phyloP scores from a whole-genome alignment of 2,329 filamentous ascomycete genomes.

The Chrysoporthe puriensis region DNA sequence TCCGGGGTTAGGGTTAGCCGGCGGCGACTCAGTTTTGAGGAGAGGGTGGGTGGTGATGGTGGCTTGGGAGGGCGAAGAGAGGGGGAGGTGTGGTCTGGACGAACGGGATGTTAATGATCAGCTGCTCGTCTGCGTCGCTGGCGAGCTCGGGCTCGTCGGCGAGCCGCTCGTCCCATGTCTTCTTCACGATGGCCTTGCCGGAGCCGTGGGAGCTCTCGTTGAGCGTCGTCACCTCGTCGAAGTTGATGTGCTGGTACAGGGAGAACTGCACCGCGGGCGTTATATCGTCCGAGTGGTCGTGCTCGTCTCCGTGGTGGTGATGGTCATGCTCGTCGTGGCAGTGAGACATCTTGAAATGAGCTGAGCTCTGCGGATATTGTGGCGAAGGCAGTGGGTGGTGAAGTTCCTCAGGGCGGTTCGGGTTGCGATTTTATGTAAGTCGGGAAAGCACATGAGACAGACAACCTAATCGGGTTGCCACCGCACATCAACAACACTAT shows the following conservation, averaged over 20 bases:
- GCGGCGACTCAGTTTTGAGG: too few relatives aligned
- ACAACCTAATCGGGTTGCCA: background rate
- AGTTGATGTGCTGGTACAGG: conserved; percentile 90
- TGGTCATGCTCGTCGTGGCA: conserved; percentile 46
- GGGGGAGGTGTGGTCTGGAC: conserved; percentile 39
- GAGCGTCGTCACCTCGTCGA: conserved; percentile 79
- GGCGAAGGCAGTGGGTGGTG: background rate
- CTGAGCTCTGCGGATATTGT: background rate
- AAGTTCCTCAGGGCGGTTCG: conserved; percentile 22
- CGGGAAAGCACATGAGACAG: background rate
- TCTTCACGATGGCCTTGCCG: conserved; percentile 78
- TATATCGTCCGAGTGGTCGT: conserved; percentile 91
- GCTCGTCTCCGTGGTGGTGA: conserved; percentile 60
- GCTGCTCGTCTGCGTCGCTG: conserved; percentile 88
- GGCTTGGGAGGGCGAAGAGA: background rate
- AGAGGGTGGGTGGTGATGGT: background rate
- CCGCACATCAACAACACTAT: background rate
- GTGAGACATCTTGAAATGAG: conserved; percentile 35
- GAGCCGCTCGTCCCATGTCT: conserved; percentile 87
- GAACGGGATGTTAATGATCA: conserved; percentile 90
- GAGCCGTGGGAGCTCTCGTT: conserved; percentile 75
- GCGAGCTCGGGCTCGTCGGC: conserved; percentile 72
- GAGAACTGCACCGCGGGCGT: conserved; percentile 89
- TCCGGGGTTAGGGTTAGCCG: conserved; percentile 4
- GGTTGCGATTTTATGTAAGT: conserved; percentile 19